Conservation (phyloP, 208 protist genomes). For the Trypanosoma rangeli region DNA sequence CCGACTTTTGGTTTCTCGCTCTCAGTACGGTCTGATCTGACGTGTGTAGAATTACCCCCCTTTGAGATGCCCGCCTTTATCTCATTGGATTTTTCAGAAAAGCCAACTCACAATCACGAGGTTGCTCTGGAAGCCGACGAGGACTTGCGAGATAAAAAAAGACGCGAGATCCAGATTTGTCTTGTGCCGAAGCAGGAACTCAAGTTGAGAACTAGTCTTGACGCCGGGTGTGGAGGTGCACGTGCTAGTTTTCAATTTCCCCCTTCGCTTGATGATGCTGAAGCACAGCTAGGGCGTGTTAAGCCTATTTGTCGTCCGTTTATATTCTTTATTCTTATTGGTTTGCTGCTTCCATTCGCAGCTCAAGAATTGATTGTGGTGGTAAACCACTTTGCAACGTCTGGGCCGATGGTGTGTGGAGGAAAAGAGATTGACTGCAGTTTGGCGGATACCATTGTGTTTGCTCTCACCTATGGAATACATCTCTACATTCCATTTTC, state of each 20-base stretch:
- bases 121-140: not conserved
- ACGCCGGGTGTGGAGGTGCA: too few species aligned
- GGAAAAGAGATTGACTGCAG: conserved; percentile 1
- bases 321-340: conserved; percentile 14
- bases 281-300: not conserved
- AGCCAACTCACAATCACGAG: too few species aligned
- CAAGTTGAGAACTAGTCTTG: not conserved
- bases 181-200: not conserved
- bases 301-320: not conserved
- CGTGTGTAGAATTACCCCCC: not conserved
- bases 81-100: not conserved
- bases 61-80: conserved; percentile 15
- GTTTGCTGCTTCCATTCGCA: conserved; percentile 5
- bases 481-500: conserved; percentile 29
- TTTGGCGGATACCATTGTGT: not conserved
- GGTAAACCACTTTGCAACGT: conserved; percentile 7
- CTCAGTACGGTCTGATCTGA: conserved; percentile 7
- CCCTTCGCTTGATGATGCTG: not conserved
- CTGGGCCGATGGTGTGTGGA: conserved; percentile 1
- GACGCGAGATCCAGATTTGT: not conserved
- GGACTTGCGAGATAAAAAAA: not conserved
- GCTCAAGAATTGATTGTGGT: conserved; percentile 20
- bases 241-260: not conserved
- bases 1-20: not conserved
- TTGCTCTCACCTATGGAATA: conserved; percentile 24